Evolutionary conservation across 768 basidiomycete species (phyloP).

Genomic region (Asterophora lycoperdoides): DNA sequence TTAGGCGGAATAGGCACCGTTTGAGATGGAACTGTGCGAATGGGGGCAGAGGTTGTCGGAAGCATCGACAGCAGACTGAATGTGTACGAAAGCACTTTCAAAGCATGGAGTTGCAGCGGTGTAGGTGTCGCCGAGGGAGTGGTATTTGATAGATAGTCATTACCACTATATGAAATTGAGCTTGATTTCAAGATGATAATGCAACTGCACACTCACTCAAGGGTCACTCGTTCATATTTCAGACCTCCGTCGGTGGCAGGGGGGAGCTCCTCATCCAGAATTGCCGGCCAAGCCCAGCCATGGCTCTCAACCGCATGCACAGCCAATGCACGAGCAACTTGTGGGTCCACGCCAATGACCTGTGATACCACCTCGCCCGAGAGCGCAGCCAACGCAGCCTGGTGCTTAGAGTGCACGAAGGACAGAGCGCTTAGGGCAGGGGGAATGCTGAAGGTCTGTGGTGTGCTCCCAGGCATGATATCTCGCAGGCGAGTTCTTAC

Average conservation of each 20-base stretch:
- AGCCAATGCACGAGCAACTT: constrained; percentile 24
- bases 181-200: constrained; percentile 1
- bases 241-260: constrained; percentile 33
- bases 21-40: constrained; percentile 23
- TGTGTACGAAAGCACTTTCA: constrained; percentile 58
- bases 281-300: constrained; percentile 48
- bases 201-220: constrained; percentile 34
- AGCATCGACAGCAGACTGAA: constrained; percentile 43
- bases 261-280: constrained; percentile 46
- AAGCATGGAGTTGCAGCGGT: constrained; percentile 57
- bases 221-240: constrained; percentile 34
- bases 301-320: constrained; percentile 32
- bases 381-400: constrained; percentile 39
- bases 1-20: constrained; percentile 41
- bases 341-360: constrained; percentile 3
- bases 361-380: constrained; percentile 12
- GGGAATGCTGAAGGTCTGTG: background rate
- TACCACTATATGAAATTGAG: constrained; percentile 34
- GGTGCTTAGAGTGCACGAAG: constrained; percentile 39
- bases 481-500: constrained; percentile 2
- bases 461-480: constrained; percentile 2
- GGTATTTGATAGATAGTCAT: constrained; percentile 50
- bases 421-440: constrained; percentile 21
- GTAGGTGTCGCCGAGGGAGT: constrained; percentile 47
- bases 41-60: constrained; percentile 17